Conservation (phyloP, 2,329 filamentous ascomycete genomes). For the Paraphaeosphaeria sporulosa region DNA sequence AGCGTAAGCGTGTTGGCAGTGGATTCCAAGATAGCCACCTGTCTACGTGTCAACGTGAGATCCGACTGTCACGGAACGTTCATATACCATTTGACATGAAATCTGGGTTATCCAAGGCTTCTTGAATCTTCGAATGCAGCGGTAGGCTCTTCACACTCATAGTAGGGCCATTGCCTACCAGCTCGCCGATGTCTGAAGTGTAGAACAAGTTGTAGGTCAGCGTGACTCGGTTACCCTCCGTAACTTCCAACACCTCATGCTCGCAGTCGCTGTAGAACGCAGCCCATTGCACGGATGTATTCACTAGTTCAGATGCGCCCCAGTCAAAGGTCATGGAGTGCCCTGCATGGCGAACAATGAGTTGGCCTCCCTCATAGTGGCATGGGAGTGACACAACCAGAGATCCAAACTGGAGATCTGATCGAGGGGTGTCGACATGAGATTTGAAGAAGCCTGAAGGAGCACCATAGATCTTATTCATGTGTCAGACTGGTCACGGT, state of each 20-base stretch:
- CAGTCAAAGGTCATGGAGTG: conserved; percentile 53
- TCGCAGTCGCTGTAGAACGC: conserved; percentile 63
- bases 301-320: conserved; percentile 24
- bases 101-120: conserved; percentile 34
- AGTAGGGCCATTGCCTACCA: conserved; percentile 24
- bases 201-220: conserved; percentile 67
- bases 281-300: conserved; percentile 53
- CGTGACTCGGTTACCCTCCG: conserved; percentile 57
- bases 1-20: conserved; percentile 58
- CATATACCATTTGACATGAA: conserved; percentile 51
- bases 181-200: conserved; percentile 18
- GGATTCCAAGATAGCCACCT: conserved; percentile 57
- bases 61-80: not conserved
- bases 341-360: conserved; percentile 54
- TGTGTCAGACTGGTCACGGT: too few species aligned
- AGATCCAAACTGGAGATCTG: conserved; percentile 59
- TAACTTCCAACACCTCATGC: conserved; percentile 56
- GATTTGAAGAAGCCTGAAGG: conserved; percentile 60
- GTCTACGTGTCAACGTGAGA: not conserved
- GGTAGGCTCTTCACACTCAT: conserved; percentile 47
- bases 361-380: conserved; percentile 52
- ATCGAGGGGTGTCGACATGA: conserved; percentile 64
- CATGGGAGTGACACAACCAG: conserved; percentile 62
- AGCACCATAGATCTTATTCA: conserved; percentile 57
- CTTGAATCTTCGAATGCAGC: conserved; percentile 45